Conservation (phyloP, 495 filamentous ascomycete genomes). For the Trichoderma gamsii region DNA sequence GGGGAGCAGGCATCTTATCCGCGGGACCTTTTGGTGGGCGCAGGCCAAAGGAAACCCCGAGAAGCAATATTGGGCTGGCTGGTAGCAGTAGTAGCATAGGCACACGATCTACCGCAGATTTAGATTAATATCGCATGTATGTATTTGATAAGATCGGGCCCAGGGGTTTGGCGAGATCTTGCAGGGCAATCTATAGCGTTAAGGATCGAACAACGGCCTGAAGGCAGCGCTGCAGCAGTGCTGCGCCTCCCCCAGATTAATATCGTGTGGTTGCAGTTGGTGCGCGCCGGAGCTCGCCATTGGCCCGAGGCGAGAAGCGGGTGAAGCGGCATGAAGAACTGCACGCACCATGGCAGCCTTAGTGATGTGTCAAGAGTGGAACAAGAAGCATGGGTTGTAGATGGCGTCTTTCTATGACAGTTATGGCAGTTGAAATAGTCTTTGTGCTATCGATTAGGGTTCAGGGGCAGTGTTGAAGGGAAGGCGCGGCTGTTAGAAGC, state of each 20-base stretch:
- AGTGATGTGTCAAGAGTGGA: too few relatives aligned
- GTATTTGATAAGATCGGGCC: not conserved
- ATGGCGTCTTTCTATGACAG: too few relatives aligned
- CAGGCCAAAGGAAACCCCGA: not conserved
- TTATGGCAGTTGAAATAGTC: too few relatives aligned
- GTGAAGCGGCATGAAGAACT: too few relatives aligned
- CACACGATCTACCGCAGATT: not conserved
- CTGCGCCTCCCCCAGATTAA: constrained; percentile 4
- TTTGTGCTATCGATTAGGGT: too few relatives aligned
- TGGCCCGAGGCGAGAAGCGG: not conserved
- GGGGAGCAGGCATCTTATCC: not conserved
- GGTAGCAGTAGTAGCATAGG: not conserved
- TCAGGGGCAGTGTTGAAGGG: too few relatives aligned
- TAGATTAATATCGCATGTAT: not conserved
- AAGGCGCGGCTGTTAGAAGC: too few relatives aligned
- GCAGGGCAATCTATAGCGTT: not conserved
- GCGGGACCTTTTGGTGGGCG: not conserved
- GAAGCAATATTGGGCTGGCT: not conserved
- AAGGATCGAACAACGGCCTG: not conserved
- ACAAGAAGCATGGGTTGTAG: too few relatives aligned
- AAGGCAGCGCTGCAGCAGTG: not conserved
- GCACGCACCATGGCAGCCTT: too few relatives aligned
- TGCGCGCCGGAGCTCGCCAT: not conserved
- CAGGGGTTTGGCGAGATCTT: not conserved
- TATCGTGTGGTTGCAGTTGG: not conserved